A percentile compares a stretch with the other conserved stretches of the same genome.
phyloP scores from a whole-genome alignment of 2,329 filamentous ascomycete genomes.

The Elsinoe necatrix region DNA sequence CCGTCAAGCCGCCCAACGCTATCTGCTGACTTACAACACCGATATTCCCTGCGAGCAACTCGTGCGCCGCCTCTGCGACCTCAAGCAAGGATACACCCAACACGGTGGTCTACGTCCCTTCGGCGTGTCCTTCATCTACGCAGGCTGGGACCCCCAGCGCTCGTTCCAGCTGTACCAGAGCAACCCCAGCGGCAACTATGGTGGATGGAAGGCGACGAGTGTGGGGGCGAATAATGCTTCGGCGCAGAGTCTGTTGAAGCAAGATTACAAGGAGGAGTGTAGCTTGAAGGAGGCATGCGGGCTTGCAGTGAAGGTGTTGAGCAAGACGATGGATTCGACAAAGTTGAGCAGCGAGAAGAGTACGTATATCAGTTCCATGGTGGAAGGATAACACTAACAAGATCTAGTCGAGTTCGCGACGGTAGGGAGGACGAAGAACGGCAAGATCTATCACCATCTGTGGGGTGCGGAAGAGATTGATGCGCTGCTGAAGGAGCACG shows the following conservation, averaged over 20 bases:
- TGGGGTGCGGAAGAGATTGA: slow-evolving; percentile 98
- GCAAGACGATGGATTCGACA: slow-evolving; percentile 99
- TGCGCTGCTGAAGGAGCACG: slow-evolving; percentile 86
- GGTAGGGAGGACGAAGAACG: slow-evolving; percentile 87
- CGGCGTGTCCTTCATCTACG: slow-evolving; percentile 98
- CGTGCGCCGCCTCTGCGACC: slow-evolving; percentile 88
- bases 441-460: slow-evolving; percentile 95
- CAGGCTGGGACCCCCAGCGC: slow-evolving; percentile 89
- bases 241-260: slow-evolving; percentile 92
- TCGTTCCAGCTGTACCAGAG: slow-evolving; percentile 99
- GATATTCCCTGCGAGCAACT: slow-evolving; percentile 99
- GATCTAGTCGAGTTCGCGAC: slow-evolving; percentile 88
- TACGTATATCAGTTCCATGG: slow-evolving; percentile 43
- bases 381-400: slow-evolving; percentile 14
- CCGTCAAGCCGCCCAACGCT: slow-evolving; percentile 89
- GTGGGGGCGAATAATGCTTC: slow-evolving; percentile 97
- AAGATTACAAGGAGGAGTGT: slow-evolving; percentile 99
- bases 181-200: slow-evolving; percentile 98
- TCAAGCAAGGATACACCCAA: slow-evolving; percentile 99
- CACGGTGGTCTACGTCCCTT: slow-evolving; percentile 97
- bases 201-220: slow-evolving; percentile 97
- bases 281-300: slow-evolving; percentile 92
- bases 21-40: slow-evolving; percentile 99
- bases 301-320: slow-evolving; percentile 95
- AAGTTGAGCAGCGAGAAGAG: slow-evolving; percentile 99